Evolutionary conservation across 805 yeast genomes (phyloP).

Genomic region (Dipodascus albidus): DNA sequence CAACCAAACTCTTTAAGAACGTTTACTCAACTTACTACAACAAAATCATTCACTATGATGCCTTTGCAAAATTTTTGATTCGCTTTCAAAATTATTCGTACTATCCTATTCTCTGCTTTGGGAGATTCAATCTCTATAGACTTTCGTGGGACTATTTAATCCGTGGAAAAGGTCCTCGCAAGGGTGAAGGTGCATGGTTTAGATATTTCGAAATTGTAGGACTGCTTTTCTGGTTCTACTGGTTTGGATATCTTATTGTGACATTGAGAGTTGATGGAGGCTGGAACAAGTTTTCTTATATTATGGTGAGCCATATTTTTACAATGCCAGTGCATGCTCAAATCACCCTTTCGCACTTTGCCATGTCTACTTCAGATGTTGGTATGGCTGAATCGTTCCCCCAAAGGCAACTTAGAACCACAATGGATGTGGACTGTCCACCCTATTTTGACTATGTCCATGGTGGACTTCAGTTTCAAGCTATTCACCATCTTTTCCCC

Average conservation of each 20-base stretch:
- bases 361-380: conserved; percentile 83
- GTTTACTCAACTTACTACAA: conserved; percentile 77
- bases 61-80: conserved; percentile 44
- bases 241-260: conserved; percentile 68
- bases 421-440: conserved; percentile 94
- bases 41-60: conserved; percentile 54
- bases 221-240: conserved; percentile 54
- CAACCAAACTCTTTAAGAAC: conserved; percentile 53
- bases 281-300: conserved; percentile 42
- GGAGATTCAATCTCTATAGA: conserved; percentile 74
- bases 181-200: conserved; percentile 80
- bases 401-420: conserved; percentile 73
- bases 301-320: conserved; percentile 64
- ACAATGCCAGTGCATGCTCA: conserved; percentile 94
- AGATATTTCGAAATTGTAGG: conserved; percentile 70
- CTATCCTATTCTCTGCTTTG: conserved; percentile 72
- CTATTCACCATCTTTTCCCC: conserved; percentile 83
- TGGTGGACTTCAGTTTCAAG: conserved; percentile 89
- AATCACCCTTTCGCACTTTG: conserved; percentile 81
- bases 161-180: conserved; percentile 65
- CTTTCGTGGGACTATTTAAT: conserved; percentile 70
- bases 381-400: conserved; percentile 73
- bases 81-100: conserved; percentile 58
- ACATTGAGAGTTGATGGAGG: conserved; percentile 40
- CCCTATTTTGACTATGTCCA: conserved; percentile 84